Percentiles rank a stretch among this genome's conserved stretches.
phyloP scores from a whole-genome alignment of 768 basidiomycete species.

The Candolleomyces efflorescens region DNA sequence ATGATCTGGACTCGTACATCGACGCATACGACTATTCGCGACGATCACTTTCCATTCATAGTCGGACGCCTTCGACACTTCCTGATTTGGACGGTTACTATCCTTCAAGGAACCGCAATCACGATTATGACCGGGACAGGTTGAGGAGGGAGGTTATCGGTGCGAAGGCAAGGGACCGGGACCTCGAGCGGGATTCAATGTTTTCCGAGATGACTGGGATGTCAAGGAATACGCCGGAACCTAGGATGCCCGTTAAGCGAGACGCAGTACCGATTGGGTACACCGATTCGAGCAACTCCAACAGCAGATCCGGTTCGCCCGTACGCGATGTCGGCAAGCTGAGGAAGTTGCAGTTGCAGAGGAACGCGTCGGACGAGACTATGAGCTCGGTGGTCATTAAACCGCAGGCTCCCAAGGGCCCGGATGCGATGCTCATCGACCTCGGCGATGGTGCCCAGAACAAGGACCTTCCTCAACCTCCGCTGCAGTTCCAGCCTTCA shows the following conservation, averaged over 20 bases:
- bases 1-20: slow-evolving; percentile 11
- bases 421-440: background rate
- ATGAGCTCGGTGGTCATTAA: slow-evolving; percentile 6
- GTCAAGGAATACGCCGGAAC: slow-evolving; percentile 57
- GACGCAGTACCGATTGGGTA: slow-evolving; percentile 15
- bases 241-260: slow-evolving; percentile 66
- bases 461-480: background rate
- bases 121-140: background rate
- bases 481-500: background rate
- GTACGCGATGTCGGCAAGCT: background rate
- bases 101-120: background rate
- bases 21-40: slow-evolving; percentile 10
- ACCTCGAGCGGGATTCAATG: slow-evolving; percentile 32
- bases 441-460: background rate
- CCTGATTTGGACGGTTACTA: slow-evolving; percentile 9
- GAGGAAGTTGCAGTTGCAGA: background rate
- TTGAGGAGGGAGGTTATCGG: slow-evolving; percentile 3
- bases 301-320: slow-evolving; percentile 2
- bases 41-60: slow-evolving; percentile 4
- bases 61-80: slow-evolving; percentile 7
- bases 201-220: slow-evolving; percentile 69
- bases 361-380: slow-evolving; percentile 1
- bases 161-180: background rate
- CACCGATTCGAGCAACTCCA: background rate
- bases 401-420: background rate